Evolutionary conservation across 768 basidiomycete genomes (phyloP).

Genomic region (Boletus pseudo-olivaceus): DNA sequence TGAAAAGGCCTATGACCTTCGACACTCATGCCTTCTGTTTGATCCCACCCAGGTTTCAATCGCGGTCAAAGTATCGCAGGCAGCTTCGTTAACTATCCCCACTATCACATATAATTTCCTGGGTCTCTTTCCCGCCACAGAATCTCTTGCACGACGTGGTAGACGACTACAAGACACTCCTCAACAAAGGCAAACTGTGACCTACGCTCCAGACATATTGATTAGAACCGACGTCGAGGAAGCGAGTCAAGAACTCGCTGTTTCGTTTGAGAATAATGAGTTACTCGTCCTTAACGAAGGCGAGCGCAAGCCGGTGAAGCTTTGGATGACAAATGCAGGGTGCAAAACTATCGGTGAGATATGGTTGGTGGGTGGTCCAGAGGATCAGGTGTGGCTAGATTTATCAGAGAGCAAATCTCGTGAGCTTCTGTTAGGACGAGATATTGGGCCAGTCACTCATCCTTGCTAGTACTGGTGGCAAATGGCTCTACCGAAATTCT

Average conservation of each 20-base stretch:
- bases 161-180: conserved; percentile 72
- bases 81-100: conserved; percentile 54
- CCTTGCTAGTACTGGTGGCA: conserved; percentile 10
- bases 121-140: conserved; percentile 62
- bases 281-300: conserved; percentile 60
- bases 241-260: conserved; percentile 59
- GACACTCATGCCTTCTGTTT: neutral
- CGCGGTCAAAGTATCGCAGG: conserved; percentile 49
- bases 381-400: conserved; percentile 61
- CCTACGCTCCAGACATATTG: conserved; percentile 67
- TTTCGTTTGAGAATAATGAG: conserved; percentile 52
- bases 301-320: conserved; percentile 50
- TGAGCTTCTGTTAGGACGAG: conserved; percentile 8
- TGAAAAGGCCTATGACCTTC: neutral
- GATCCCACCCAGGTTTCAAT: conserved; percentile 52
- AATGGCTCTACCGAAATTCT: conserved; percentile 36
- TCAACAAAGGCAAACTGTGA: conserved; percentile 60
- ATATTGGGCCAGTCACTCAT: conserved; percentile 2
- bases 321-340: conserved; percentile 71
- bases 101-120: conserved; percentile 68
- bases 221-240: conserved; percentile 62
- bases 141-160: conserved; percentile 69
- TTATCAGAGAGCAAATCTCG: conserved; percentile 21
- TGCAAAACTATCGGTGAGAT: conserved; percentile 56
- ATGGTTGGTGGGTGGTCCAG: conserved; percentile 62